These are phyloP conservation scores for Globisporangium yorkense DNA, from an alignment of 352 stramenopile genomes.

Conservation along the genomic window DNA sequence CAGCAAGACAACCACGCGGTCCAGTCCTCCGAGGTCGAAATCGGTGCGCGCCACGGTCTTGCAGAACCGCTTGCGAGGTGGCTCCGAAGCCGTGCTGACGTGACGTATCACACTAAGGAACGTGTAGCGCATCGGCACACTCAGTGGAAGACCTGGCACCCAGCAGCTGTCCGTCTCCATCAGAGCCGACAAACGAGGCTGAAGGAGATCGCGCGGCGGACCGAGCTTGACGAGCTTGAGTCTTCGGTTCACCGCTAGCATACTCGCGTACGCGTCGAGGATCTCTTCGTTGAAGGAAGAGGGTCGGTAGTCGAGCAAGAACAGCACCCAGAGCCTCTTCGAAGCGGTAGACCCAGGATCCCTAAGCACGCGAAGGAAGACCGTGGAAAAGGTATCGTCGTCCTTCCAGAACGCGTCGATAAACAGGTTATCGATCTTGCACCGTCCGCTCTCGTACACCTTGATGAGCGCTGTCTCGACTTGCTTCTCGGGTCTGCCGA, in stretches of 20 bases:
- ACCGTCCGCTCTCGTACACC: not conserved
- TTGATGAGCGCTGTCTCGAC: not conserved
- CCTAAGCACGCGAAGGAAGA: not conserved
- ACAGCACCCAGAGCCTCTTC: constrained; percentile 1
- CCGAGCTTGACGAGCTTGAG: not conserved
- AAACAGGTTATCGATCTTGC: not conserved
- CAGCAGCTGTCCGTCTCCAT: not conserved
- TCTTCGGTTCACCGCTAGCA: not conserved
- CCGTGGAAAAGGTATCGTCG: not conserved
- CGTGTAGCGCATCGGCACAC: not conserved
- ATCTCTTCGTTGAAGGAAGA: not conserved
- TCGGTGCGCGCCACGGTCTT: not conserved
- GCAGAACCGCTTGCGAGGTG: not conserved
- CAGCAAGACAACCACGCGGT: not conserved
- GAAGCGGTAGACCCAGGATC: not conserved
- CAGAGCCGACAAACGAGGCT: not conserved
- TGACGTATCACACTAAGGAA: not conserved
- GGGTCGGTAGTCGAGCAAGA: not conserved
- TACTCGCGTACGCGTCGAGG: not conserved
- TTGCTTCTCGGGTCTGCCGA: not conserved
- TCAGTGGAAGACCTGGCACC: not conserved
- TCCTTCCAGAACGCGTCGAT: not conserved
- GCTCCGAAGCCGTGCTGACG: not conserved
- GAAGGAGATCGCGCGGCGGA: not conserved
- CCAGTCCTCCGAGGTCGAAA: not conserved